Evolutionary conservation across 2,329 filamentous ascomycete species (phyloP).

Genomic region (Xylariomycetidae sp.): DNA sequence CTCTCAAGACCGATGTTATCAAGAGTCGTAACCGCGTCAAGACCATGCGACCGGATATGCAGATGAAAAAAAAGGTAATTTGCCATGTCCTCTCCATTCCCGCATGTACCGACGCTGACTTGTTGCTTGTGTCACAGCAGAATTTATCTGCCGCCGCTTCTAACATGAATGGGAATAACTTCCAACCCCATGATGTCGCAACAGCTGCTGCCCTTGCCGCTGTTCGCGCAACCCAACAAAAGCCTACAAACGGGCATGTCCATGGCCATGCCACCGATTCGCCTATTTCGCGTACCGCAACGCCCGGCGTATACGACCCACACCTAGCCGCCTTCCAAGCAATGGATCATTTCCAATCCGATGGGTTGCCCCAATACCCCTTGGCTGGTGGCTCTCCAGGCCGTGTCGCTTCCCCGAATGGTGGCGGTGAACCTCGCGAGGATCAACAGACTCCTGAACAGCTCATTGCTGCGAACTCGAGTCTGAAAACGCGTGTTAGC

Average conservation of each 20-base stretch:
- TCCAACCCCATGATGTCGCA: slow-evolving; percentile 45
- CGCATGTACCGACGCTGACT: slow-evolving; percentile 3
- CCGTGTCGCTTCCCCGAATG: slow-evolving; percentile 45
- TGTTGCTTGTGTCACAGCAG: slow-evolving; percentile 27
- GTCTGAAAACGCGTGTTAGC: slow-evolving; percentile 89
- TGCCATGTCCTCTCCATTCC: slow-evolving; percentile 3
- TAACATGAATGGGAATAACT: slow-evolving; percentile 54
- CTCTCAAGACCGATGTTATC: slow-evolving; percentile 97
- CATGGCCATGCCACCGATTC: slow-evolving; percentile 75
- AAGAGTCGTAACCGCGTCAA: slow-evolving; percentile 99
- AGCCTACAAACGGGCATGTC: slow-evolving; percentile 65
- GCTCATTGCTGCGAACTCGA: slow-evolving; percentile 73
- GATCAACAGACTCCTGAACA: slow-evolving; percentile 75
- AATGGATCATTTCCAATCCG: slow-evolving; percentile 64
- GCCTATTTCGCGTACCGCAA: slow-evolving; percentile 73
- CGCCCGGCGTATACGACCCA: slow-evolving; percentile 69
- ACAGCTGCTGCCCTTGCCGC: slow-evolving; percentile 49
- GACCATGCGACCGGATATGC: slow-evolving; percentile 71
- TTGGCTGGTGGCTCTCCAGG: slow-evolving; percentile 48
- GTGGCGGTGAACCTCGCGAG: slow-evolving; percentile 59
- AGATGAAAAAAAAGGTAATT: slow-evolving; percentile 72
- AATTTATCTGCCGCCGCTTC: slow-evolving; percentile 33
- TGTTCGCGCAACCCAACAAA: slow-evolving; percentile 57
- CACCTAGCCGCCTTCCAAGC: slow-evolving; percentile 77
- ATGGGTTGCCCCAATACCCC: slow-evolving; percentile 46